These are phyloP conservation scores for Exophiala bonariae DNA, from an alignment of 2,329 filamentous ascomycete species.

Conservation along the genomic window DNA sequence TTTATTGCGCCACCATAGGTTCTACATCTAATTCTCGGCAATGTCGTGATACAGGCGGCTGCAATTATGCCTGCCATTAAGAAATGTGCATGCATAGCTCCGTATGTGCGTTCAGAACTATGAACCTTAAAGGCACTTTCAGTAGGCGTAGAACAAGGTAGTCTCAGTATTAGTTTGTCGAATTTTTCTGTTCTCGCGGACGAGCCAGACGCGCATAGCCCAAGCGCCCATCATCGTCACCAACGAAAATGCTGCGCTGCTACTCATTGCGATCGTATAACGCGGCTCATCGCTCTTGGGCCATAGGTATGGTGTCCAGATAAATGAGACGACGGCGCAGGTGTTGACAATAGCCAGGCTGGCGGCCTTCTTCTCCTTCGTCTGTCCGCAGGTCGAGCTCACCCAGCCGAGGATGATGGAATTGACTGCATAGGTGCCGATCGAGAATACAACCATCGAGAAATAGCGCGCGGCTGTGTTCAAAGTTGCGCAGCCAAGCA, in stretches of 20 bases:
- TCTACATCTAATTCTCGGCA: no score
- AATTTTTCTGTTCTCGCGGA: constrained; percentile 5
- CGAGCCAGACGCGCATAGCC: constrained; percentile 8
- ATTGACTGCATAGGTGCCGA: constrained; percentile 37
- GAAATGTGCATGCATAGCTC: no score
- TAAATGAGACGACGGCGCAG: constrained; percentile 32
- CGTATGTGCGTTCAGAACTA: no score
- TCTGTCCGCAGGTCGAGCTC: constrained; percentile 40
- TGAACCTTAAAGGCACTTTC: no score
- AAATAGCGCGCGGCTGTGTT: constrained; percentile 34
- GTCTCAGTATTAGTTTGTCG: constrained; percentile 3
- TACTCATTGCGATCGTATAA: constrained; percentile 29
- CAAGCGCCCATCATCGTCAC: constrained; percentile 4
- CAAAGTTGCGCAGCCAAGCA: constrained; percentile 30
- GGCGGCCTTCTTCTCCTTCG: constrained; percentile 45
- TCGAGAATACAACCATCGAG: constrained; percentile 32
- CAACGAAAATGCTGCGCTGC: constrained; percentile 6
- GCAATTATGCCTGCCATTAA: no score
- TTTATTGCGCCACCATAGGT: no score
- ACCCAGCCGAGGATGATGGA: constrained; percentile 45
- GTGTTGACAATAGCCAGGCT: constrained; percentile 43
- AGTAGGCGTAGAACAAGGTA: constrained; percentile 10
- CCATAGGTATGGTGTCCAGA: constrained; percentile 58
- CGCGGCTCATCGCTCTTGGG: constrained; percentile 41
- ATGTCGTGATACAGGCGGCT: no score